Evolutionary conservation across 495 filamentous ascomycete species (phyloP), one percentile per base, ranked within the genome.

Genomic region (Annulohypoxylon bovei): DNA sequence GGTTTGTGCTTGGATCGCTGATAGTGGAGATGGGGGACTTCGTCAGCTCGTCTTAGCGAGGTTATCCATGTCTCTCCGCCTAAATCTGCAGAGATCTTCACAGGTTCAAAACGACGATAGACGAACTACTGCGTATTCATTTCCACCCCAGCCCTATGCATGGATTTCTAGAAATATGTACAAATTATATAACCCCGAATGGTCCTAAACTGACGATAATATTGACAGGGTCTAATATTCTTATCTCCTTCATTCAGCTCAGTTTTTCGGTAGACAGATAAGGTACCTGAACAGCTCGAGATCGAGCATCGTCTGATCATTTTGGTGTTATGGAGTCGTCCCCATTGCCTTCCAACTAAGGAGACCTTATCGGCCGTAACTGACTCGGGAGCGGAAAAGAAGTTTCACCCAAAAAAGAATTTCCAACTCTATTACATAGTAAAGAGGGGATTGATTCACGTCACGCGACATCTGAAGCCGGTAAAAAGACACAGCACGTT

Each of bases 11-110:
- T 63, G 63, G 60, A 59, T 64, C 59, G 12, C 46, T 37, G 3
- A 22, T 18, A 22, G 50, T 49, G 60, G 52, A 50, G 40, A 68
- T 20, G 11, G 22, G n/a, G 4, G 50, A 27, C 28, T 46, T 58
- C 59, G 27, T 68, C 58, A 63, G 58, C 52, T 68, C 66, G 6
- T 40, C 67, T 60, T 47, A 25, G 53, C 60, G 16, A 37, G 27
- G 6, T 50, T 30, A 46, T 55, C 35, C 44, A 11, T 20, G 33
- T 7, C 12, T 20, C 23, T 63, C 47, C 47, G 22, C 47, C 16
- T 33, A 8, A 53, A 53, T 53, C 14, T 6, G 52, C 23, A 12
- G 9, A n/a, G 46, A 63, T 30, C 42, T 37, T 35, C 22, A 16
- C 12, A 16, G 18, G 25, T 27, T 30, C 22, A 40, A 39, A 62